Evolutionary conservation across 306 rosid species (phyloP).

Genomic region (Medicago arabica): DNA sequence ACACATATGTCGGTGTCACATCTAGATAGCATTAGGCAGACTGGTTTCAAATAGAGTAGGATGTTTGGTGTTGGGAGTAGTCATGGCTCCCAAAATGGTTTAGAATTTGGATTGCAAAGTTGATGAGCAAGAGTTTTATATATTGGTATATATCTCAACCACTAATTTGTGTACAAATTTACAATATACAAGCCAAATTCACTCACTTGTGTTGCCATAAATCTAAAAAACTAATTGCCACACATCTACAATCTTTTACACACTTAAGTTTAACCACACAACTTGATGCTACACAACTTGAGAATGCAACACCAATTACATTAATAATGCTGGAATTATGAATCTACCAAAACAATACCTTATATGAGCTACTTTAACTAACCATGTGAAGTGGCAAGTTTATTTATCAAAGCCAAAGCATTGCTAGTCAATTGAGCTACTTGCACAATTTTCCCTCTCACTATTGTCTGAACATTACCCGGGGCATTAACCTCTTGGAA

Average conservation of each 20-base stretch:
- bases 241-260: background rate
- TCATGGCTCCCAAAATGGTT: background rate
- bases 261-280: background rate
- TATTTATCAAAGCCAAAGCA: conserved; percentile 80
- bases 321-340: background rate
- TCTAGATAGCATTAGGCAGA: too few species aligned
- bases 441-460: conserved; percentile 46
- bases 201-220: background rate
- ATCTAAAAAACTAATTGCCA: background rate
- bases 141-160: background rate
- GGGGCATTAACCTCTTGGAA: conserved; percentile 42
- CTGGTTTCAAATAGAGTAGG: too few species aligned
- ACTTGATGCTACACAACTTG: background rate
- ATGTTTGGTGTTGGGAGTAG: too few species aligned
- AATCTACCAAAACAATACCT: background rate
- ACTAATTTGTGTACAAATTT: too few species aligned
- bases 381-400: conserved; percentile 45
- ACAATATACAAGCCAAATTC: background rate
- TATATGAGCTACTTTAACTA: background rate
- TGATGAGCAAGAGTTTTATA: background rate
- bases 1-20: too few species aligned
- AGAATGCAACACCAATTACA: background rate
- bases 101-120: background rate
- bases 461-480: conserved; percentile 48
- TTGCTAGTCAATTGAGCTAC: conserved; percentile 73